Conservation (phyloP, 495 filamentous ascomycete species). For the Niebla homalea region DNA sequence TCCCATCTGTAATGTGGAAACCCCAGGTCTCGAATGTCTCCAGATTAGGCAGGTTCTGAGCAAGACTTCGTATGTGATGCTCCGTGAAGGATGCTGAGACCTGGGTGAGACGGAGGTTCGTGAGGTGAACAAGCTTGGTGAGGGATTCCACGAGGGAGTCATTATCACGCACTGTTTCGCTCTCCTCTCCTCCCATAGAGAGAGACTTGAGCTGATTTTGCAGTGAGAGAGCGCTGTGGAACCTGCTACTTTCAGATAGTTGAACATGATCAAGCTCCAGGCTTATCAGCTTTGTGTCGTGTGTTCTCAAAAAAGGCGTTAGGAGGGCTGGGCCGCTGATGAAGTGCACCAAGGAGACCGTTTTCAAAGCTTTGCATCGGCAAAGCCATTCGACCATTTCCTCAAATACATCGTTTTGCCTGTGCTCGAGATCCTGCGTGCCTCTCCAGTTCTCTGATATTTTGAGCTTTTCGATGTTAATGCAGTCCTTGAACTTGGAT, state of each 20-base stretch:
- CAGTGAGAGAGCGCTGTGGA: conserved; percentile 38
- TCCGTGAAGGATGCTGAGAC: conserved; percentile 42
- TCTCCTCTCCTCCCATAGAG: conserved; percentile 35
- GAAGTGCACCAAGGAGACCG: conserved; percentile 38
- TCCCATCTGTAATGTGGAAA: conserved; percentile 38
- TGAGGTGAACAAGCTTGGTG: conserved; percentile 31
- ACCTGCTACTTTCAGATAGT: conserved; percentile 29
- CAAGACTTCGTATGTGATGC: conserved; percentile 36
- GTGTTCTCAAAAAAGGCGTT: conserved; percentile 37
- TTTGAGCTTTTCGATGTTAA: conserved; percentile 35
- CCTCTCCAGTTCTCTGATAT: conserved; percentile 32
- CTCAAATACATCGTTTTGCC: conserved; percentile 34
- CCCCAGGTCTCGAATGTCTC: conserved; percentile 43
- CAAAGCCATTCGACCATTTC: conserved; percentile 38
- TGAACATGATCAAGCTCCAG: conserved; percentile 37
- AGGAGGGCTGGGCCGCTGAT: conserved; percentile 37
- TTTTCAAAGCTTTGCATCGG: conserved; percentile 37
- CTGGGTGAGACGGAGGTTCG: conserved; percentile 36
- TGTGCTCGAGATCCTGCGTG: conserved; percentile 27
- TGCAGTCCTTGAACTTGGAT: conserved; percentile 36
- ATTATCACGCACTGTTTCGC: conserved; percentile 30
- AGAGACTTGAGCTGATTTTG: conserved; percentile 36
- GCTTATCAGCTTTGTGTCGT: conserved; percentile 33
- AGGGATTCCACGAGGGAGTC: conserved; percentile 37
- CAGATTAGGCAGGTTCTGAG: conserved; percentile 34